Conservation (phyloP, 345 rosid genomes). For the Abelmoschus esculentus region DNA sequence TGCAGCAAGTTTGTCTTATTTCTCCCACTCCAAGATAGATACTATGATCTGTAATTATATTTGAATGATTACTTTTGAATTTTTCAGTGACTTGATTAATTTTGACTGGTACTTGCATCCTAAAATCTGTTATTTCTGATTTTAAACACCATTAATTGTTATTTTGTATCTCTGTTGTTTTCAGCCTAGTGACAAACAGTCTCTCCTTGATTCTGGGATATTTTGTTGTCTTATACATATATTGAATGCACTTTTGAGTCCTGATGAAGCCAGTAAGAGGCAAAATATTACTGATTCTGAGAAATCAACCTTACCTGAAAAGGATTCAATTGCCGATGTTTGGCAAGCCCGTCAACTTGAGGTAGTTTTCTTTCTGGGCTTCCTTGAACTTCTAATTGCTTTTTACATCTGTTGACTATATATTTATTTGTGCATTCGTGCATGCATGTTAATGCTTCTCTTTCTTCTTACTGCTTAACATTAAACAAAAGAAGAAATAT, state of each 20-base stretch:
- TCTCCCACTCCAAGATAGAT: not conserved
- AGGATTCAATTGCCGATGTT: slow-evolving; percentile 28
- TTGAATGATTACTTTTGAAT: not conserved
- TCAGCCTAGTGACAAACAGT: slow-evolving; percentile 94
- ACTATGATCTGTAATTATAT: not conserved
- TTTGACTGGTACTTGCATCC: not conserved
- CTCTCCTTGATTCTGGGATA: slow-evolving; percentile 98
- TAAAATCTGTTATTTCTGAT: not conserved
- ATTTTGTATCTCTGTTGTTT: slow-evolving; percentile 17
- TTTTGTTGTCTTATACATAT: slow-evolving; percentile 87
- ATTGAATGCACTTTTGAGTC: slow-evolving; percentile 63
- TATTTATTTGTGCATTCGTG: not conserved
- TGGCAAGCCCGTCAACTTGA: slow-evolving; percentile 65
- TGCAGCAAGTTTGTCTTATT: not conserved
- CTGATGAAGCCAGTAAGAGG: slow-evolving; percentile 35
- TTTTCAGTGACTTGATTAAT: not conserved
- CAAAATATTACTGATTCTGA: slow-evolving; percentile 28
- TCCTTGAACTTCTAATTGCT: not conserved
- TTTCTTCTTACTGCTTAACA: not conserved
- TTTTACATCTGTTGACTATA: not conserved
- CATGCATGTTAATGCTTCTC: not conserved
- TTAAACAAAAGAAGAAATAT: not conserved
- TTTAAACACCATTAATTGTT: not conserved
- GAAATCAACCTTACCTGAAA: slow-evolving; percentile 29
- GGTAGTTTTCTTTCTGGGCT: slow-evolving; percentile 39